These are phyloP conservation scores for Eragrostis tef DNA, from an alignment of 202 grass and related monocot species.

Conservation along the genomic window DNA sequence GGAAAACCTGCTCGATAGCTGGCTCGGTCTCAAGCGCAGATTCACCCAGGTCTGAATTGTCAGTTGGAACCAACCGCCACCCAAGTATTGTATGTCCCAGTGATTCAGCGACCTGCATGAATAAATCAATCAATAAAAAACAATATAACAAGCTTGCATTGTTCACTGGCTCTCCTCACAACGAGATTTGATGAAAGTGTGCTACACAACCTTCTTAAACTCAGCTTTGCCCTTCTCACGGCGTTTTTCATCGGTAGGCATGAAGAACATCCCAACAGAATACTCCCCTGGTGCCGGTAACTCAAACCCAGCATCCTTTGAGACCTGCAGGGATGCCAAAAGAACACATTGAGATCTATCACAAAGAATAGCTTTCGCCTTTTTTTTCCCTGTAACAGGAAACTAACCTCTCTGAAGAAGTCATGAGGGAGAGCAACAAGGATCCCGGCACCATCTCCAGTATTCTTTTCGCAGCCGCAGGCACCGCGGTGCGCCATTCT, in stretches of 20 bases:
- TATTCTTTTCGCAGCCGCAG: slow-evolving; percentile 91
- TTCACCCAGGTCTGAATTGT: slow-evolving; percentile 85
- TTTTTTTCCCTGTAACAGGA: not conserved
- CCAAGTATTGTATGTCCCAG: slow-evolving; percentile 83
- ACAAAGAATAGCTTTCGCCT: not conserved
- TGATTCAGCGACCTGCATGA: slow-evolving; percentile 74
- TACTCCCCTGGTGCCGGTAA: slow-evolving; percentile 73
- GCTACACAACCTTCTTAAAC: slow-evolving; percentile 71
- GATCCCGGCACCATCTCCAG: slow-evolving; percentile 93
- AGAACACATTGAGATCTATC: slow-evolving; percentile 29
- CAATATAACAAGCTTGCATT: not conserved
- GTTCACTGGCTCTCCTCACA: not conserved
- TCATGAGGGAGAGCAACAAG: slow-evolving; percentile 85
- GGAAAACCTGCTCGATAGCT: slow-evolving; percentile 81
- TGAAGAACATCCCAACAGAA: slow-evolving; percentile 91
- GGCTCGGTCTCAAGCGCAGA: slow-evolving; percentile 82
- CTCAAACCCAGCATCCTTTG: slow-evolving; percentile 80
- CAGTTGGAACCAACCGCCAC: slow-evolving; percentile 80
- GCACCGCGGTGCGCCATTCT: slow-evolving; percentile 96
- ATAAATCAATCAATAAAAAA: slow-evolving; percentile 29
- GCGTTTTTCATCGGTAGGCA: slow-evolving; percentile 77
- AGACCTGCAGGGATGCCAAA: slow-evolving; percentile 55
- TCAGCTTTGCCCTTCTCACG: slow-evolving; percentile 73
- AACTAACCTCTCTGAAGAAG: slow-evolving; percentile 69
- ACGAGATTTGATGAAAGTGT: not conserved